Evolutionary conservation across 495 filamentous ascomycete species (phyloP), one percentile per base, ranked within the genome.

Genomic region (Trichoderma virens): DNA sequence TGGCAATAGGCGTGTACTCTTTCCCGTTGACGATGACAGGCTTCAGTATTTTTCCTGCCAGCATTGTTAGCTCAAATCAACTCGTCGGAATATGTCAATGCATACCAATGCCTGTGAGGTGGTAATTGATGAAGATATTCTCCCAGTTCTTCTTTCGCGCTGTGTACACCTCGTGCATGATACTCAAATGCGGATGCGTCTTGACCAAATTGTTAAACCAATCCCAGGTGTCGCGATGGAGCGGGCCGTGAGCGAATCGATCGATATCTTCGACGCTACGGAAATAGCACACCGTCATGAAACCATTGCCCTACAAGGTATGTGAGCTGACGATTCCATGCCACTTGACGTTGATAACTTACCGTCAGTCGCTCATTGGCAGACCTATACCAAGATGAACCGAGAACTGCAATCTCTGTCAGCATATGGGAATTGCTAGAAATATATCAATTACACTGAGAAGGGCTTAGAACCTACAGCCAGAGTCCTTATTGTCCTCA

Each of bases 181-280:
- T 39, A 13, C 59, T 27, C 18, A 39, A 7, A 30, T 61, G 35
- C 30, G 59, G 31, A 14, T 34, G 28, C 30, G 59, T 23, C 0
- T 3, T 5, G 1, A 31, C n/a, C 2, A 35, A 38, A 0, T 23
- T 41, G 23, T 61, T 59, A 74, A 69, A 83, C 77, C 76, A 83
- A 16, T 76, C 70, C 81, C 81, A 80, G 13, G 69, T 76, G 11
- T 71, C 66, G n/a, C 71, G 71, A 67, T 86, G 83, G 11, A 75
- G 18, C 1, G 71, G 51, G 23, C 73, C 74, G 61, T 82, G 78
- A 38, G 83, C 83, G 67, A 83, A 85, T 2, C 63, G 63, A 67
- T 84, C 76, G 20, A 86, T 62, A 34, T 73, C 76, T 20, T 83
- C 80, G 13, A 78, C 61, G 47, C 68, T 65, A 13, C 74, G 74